Conservation (phyloP, 441 rosid species). For the Erodium texanum region DNA sequence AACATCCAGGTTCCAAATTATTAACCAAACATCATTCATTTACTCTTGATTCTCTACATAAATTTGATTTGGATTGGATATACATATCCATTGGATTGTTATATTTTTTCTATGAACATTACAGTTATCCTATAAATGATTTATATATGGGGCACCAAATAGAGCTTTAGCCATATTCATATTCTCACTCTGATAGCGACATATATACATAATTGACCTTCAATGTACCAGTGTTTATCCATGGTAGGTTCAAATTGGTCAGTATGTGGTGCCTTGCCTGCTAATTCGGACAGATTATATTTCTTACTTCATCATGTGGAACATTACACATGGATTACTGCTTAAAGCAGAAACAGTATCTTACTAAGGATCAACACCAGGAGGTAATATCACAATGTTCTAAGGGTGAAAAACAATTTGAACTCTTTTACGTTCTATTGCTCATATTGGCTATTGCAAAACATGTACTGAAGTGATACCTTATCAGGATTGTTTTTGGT, state of each 20-base stretch:
- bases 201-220: neutral
- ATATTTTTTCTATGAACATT: neutral
- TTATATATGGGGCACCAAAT: neutral
- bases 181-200: neutral
- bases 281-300: neutral
- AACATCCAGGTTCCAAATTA: neutral
- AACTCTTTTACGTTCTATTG: neutral
- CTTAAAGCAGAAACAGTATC: slow-evolving; percentile 4
- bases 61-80: neutral
- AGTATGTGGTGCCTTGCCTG: neutral
- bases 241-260: neutral
- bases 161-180: neutral
- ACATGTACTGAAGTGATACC: slow-evolving; percentile 31
- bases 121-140: slow-evolving; percentile 2
- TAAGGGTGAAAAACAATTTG: neutral
- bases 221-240: neutral
- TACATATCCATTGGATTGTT: neutral
- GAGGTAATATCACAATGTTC: neutral
- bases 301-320: neutral
- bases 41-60: neutral
- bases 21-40: neutral
- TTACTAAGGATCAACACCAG: slow-evolving; percentile 4
- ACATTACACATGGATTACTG: neutral
- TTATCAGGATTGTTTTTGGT: slow-evolving; percentile 79
- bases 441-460: slow-evolving; percentile 9